Percentiles rank a stretch among this genome's conserved stretches.
Conservation (phyloP, 805 yeast genomes). For the Ogataea kodamae region DNA sequence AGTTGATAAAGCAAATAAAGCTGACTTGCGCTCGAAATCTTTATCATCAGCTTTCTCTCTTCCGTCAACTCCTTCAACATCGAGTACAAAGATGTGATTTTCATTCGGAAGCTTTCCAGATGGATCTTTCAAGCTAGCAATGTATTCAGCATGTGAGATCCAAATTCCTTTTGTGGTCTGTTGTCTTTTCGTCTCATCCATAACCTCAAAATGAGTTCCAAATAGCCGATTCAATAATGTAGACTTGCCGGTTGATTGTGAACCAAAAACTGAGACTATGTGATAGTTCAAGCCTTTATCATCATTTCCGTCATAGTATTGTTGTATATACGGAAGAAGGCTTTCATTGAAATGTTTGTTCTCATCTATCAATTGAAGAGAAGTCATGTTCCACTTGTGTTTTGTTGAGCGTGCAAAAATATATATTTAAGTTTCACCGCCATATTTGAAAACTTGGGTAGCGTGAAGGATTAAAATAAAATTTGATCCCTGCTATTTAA, state of each 20-base stretch:
- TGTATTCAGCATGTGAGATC: conserved; percentile 56
- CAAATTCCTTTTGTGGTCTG: conserved; percentile 90
- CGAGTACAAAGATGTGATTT: conserved; percentile 68
- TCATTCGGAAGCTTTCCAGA: conserved; percentile 16
- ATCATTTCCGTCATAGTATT: conserved; percentile 25
- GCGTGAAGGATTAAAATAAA: conserved; percentile 10
- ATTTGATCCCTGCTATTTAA: conserved; percentile 2
- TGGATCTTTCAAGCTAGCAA: conserved; percentile 27
- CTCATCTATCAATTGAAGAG: conserved; percentile 64
- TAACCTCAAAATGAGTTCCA: conserved; percentile 85
- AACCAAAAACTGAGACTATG: conserved; percentile 92
- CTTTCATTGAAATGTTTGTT: conserved; percentile 47
- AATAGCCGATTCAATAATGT: conserved; percentile 84
- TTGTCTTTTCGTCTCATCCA: conserved; percentile 82
- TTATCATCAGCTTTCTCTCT: conserved; percentile 98
- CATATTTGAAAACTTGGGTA: conserved; percentile 1
- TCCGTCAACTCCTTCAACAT: conserved; percentile 99
- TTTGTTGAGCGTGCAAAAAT: conserved; percentile 2
- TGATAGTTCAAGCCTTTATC: conserved; percentile 73
- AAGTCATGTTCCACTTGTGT: conserved; percentile 20
- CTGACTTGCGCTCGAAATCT: conserved; percentile 96
- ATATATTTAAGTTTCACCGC: conserved; percentile 4
- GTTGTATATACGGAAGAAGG: conserved; percentile 31
- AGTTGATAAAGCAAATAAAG: conserved; percentile 88
- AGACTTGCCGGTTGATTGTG: conserved; percentile 95